A percentile compares a stretch with the other conserved stretches of the same genome.
These are phyloP conservation scores for Mangifera indica DNA, from an alignment of 345 rosid genomes.

Conservation along the genomic window DNA sequence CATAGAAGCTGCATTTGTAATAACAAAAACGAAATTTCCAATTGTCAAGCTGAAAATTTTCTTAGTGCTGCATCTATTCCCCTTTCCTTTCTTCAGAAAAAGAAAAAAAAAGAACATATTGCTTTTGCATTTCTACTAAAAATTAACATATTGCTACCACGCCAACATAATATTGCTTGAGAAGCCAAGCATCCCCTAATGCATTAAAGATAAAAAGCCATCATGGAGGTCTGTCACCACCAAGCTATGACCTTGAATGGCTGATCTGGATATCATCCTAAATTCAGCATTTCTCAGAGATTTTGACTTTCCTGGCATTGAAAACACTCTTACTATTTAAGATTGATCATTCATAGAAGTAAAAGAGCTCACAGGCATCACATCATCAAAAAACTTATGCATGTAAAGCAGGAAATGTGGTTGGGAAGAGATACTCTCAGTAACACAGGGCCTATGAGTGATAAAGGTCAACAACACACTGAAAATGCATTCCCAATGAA, in stretches of 20 bases:
- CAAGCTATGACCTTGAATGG: neutral
- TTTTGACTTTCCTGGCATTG: neutral
- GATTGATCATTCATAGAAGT: neutral
- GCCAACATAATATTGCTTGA: neutral
- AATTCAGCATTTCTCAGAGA: neutral
- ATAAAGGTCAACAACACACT: neutral
- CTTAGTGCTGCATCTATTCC: neutral
- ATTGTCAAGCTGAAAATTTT: neutral
- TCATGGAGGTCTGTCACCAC: neutral
- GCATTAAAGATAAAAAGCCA: neutral
- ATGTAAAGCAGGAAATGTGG: slow-evolving; percentile 4
- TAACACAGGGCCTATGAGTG: neutral
- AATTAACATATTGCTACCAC: neutral
- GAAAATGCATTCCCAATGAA: neutral
- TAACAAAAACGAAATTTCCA: neutral
- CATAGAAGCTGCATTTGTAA: no score
- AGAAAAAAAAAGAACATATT: neutral
- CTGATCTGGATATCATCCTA: neutral
- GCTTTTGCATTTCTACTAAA: neutral
- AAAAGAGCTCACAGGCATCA: neutral
- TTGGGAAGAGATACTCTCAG: neutral
- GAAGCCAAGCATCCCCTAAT: slow-evolving; percentile 1
- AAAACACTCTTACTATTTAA: neutral
- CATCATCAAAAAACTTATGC: neutral
- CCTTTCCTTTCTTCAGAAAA: neutral